These are phyloP conservation scores for Blastocystis sp. DNA, from an alignment of 352 stramenopile genomes.

Conservation along the genomic window DNA sequence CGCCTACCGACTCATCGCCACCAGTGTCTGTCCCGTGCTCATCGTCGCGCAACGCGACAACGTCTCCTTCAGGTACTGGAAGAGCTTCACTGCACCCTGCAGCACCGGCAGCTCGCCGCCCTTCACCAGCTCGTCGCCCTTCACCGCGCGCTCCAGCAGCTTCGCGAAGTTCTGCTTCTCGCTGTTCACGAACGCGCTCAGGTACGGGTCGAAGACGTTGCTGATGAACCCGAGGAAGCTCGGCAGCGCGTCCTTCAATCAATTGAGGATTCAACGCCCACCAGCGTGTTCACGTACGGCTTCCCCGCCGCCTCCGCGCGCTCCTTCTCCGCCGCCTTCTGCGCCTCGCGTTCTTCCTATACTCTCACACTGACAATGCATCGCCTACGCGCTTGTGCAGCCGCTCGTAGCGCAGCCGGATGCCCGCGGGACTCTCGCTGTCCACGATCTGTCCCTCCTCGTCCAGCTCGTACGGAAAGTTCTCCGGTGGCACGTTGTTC, in stretches of 20 bases:
- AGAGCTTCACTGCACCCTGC: constrained; percentile 88
- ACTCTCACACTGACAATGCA: neutral
- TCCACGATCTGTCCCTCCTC: constrained; percentile 64
- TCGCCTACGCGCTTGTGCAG: constrained; percentile 59
- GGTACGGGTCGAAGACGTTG: constrained; percentile 90
- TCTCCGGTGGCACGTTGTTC: constrained; percentile 59
- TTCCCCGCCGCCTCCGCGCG: constrained; percentile 60
- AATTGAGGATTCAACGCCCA: constrained; percentile 42
- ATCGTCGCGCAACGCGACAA: constrained; percentile 88
- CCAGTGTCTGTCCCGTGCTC: constrained; percentile 91
- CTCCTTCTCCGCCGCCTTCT: constrained; percentile 29
- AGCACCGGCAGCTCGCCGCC: constrained; percentile 86
- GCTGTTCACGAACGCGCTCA: constrained; percentile 86
- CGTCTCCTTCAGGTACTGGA: constrained; percentile 95
- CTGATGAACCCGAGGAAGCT: constrained; percentile 66
- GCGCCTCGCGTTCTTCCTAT: constrained; percentile 40
- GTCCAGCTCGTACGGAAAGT: constrained; percentile 48
- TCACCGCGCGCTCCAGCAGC: constrained; percentile 78
- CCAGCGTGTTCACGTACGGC: constrained; percentile 60
- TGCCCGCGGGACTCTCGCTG: constrained; percentile 63
- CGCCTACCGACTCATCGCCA: constrained; percentile 72
- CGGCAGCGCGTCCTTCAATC: constrained; percentile 61
- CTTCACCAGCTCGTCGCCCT: constrained; percentile 80
- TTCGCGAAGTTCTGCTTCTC: constrained; percentile 88
- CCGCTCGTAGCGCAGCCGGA: constrained; percentile 66